Evolutionary conservation across 768 basidiomycete species (phyloP), one percentile per base, ranked within the genome.

Genomic region (Amanita subjunquillea): DNA sequence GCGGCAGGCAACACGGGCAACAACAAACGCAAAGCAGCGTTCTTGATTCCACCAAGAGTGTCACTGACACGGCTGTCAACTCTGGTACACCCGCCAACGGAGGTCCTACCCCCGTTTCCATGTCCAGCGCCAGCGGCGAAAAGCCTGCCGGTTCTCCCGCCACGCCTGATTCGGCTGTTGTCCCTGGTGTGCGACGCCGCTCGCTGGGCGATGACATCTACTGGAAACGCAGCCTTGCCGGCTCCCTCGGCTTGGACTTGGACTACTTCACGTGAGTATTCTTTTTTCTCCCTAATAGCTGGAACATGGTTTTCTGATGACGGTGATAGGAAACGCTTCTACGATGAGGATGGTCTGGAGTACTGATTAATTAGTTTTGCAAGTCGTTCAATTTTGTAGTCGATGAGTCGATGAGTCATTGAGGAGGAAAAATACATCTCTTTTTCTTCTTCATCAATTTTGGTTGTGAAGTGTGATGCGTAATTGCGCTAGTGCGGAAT

Each of bases 211-310:
- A 37, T 27, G 10, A 25, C n/a, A 13, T 6, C 2, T n/a, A 32
- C 25, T 39, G 30, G 10, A 43, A 22, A 23, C 32, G 27, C n/a
- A 36, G 20, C n/a, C 42, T 53, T 15, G 51, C 51, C 13, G 36
- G 43, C 12, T 46, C 51, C 0, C 51, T 53, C 15, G 51, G 51
- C 27, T 38, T 53, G 44, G 51, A 45, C 12, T 36, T 23, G n/a
- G 20, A 46, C n/a, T 53, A 34, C 36, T 52, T 52, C 32, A 4
- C 13, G 51, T 50, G 23, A 50, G 49, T 17, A 17, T 17, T 30
- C 30, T 9, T 8, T 9, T 30, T 30, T 30, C 1, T 30, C 23
- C 23, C 23, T 25, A 25, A 1, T 2, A 30, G 30, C 9, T 30
- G 8, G 37, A 17, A 37, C 29, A 9, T 5, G 17, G n/a, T n/a